phyloP scores from a whole-genome alignment of 2,329 filamentous ascomycete species.

The Talaromyces sp. region DNA sequence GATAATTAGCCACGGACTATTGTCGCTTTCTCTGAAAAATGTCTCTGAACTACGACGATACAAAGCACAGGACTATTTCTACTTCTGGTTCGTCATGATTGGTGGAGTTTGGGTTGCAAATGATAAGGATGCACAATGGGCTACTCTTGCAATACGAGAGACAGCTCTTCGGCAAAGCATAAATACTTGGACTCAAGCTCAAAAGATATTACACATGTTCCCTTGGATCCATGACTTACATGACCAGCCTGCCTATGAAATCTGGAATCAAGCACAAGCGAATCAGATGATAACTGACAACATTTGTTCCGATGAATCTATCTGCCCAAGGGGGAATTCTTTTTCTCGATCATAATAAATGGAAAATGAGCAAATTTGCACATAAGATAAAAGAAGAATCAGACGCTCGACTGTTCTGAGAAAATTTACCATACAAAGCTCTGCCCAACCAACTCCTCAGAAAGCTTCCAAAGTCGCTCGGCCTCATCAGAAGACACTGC shows the following conservation, averaged over 20 bases:
- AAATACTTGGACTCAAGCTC: neutral
- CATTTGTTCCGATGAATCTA: no score
- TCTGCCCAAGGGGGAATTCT: no score
- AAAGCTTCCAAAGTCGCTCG: slow-evolving; percentile 51
- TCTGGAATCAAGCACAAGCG: neutral
- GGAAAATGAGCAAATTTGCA: no score
- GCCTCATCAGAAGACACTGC: slow-evolving; percentile 37
- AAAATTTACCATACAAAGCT: slow-evolving; percentile 5
- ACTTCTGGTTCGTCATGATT: neutral
- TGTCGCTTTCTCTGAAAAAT: neutral
- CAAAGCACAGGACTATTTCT: neutral
- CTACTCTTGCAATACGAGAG: neutral
- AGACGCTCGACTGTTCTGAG: no score
- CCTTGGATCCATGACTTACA: slow-evolving; percentile 4
- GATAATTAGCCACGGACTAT: neutral
- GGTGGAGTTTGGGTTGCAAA: neutral
- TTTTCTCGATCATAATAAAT: no score
- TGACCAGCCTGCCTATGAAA: neutral
- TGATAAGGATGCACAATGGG: neutral
- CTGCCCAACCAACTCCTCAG: slow-evolving; percentile 48
- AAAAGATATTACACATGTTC: neutral
- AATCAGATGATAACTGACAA: no score
- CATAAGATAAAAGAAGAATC: no score
- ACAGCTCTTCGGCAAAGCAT: neutral
- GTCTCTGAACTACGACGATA: neutral